Evolutionary conservation across 306 rosid species (phyloP).

Genomic region (Castanopsis chinensis): DNA sequence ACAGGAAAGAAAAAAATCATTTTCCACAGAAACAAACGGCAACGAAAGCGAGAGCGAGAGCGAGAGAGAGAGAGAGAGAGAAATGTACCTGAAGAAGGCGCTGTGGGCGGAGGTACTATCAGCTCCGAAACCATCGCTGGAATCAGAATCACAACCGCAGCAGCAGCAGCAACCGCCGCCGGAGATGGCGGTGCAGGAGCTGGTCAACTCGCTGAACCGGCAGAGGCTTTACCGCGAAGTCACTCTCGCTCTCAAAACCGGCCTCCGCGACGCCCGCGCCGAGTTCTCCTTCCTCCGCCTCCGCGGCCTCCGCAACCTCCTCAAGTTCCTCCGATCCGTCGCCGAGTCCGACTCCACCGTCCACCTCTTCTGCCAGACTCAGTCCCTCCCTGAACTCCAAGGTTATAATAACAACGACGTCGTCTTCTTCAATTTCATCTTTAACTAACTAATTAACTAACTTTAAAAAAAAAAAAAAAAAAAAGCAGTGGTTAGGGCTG

Average conservation of each 20-base stretch:
- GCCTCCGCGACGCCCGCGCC: slow-evolving; percentile 78
- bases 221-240: slow-evolving; percentile 79
- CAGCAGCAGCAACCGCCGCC: too few species aligned
- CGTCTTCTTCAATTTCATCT: too few species aligned
- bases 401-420: slow-evolving; percentile 34
- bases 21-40: background rate
- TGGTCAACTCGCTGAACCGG: slow-evolving; percentile 57
- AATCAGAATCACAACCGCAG: slow-evolving; percentile 25
- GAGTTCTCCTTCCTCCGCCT: slow-evolving; percentile 87
- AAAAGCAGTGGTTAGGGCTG: slow-evolving; percentile 71
- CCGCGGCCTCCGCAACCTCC: slow-evolving; percentile 76
- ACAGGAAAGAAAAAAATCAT: background rate
- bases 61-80: background rate
- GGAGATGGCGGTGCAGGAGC: slow-evolving; percentile 37
- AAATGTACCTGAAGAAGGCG: slow-evolving; percentile 74
- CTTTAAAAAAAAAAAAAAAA: too few species aligned
- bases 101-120: slow-evolving; percentile 61
- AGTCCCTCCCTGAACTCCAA: slow-evolving; percentile 70
- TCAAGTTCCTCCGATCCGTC: slow-evolving; percentile 79
- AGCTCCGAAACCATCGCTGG: slow-evolving; percentile 28
- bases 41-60: background rate
- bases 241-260: slow-evolving; percentile 71
- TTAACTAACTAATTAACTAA: background rate
- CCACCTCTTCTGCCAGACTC: slow-evolving; percentile 59
- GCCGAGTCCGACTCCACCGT: slow-evolving; percentile 70